phyloP scores from a whole-genome alignment of 2,329 filamentous ascomycete genomes.

The Cercospora sp. region DNA sequence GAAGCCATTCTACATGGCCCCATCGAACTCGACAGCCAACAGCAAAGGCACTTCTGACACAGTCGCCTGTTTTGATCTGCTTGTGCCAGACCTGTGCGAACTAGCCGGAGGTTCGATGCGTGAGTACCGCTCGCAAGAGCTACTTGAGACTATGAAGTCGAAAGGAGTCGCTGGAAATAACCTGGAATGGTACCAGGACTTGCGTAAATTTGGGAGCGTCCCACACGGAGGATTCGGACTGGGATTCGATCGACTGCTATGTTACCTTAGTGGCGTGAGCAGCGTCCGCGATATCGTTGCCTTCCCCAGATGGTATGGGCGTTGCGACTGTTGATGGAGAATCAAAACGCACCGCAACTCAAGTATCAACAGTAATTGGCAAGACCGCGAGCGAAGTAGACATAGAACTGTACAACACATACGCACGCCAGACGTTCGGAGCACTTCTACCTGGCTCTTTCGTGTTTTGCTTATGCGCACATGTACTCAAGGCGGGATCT shows the following conservation, averaged over 20 bases:
- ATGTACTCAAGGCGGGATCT: not conserved
- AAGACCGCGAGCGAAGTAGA: not conserved
- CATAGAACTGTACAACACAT: not conserved
- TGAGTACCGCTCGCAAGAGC: constrained; percentile 70
- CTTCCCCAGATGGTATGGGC: constrained; percentile 71
- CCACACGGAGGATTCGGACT: constrained; percentile 90
- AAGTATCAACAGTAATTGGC: not conserved
- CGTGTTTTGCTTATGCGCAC: not conserved
- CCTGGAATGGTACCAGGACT: constrained; percentile 83
- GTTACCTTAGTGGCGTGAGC: constrained; percentile 77
- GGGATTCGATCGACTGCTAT: constrained; percentile 82
- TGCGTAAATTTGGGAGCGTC: constrained; percentile 86
- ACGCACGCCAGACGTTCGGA: not conserved
- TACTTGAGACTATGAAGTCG: constrained; percentile 69
- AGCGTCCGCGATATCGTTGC: constrained; percentile 83
- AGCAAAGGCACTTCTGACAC: constrained; percentile 48
- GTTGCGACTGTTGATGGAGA: constrained; percentile 39
- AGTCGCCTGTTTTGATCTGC: constrained; percentile 85
- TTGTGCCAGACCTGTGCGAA: constrained; percentile 83
- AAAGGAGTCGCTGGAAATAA: constrained; percentile 56
- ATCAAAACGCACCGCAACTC: not conserved
- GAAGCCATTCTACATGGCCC: constrained; percentile 90
- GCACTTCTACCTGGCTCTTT: not conserved
- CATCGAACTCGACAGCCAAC: constrained; percentile 42
- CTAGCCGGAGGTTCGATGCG: constrained; percentile 86